These are phyloP conservation scores for Geotrichum klebahnii DNA, from an alignment of 1,139 yeast species.

Conservation along the genomic window DNA sequence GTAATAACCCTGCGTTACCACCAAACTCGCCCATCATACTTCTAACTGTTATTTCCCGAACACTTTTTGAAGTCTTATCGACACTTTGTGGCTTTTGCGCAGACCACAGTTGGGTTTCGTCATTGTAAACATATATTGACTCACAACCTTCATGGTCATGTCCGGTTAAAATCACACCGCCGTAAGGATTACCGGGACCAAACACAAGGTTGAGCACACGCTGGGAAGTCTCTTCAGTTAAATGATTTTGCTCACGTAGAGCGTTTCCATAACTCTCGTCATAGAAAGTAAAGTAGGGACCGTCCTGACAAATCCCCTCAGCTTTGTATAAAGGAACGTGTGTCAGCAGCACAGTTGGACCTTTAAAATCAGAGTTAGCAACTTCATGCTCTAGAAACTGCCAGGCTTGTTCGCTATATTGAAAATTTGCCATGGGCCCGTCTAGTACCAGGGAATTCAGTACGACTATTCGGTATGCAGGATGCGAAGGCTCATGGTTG, in stretches of 20 bases:
- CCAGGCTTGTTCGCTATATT: constrained; percentile 64
- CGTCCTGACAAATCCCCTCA: constrained; percentile 80
- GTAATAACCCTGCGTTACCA: constrained; percentile 81
- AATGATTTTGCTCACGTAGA: constrained; percentile 82
- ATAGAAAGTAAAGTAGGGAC: constrained; percentile 68
- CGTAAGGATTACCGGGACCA: constrained; percentile 42
- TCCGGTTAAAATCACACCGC: constrained; percentile 82
- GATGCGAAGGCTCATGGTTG: constrained; percentile 41
- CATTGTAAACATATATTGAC: constrained; percentile 47
- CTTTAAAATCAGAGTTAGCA: constrained; percentile 53
- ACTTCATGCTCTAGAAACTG: constrained; percentile 58
- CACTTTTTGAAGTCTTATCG: constrained; percentile 20
- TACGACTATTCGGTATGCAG: constrained; percentile 83
- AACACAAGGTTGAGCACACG: constrained; percentile 65
- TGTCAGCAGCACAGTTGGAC: constrained; percentile 77
- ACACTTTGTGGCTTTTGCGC: constrained; percentile 33
- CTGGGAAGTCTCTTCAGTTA: constrained; percentile 62
- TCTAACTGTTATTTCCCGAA: constrained; percentile 79
- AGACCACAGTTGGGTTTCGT: constrained; percentile 27
- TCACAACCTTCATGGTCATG: constrained; percentile 97
- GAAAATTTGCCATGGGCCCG: constrained; percentile 82
- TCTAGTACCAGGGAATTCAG: constrained; percentile 79
- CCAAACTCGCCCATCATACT: constrained; percentile 95
- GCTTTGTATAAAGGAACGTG: constrained; percentile 86
- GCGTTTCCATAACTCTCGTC: constrained; percentile 52